A percentile compares a stretch with the other conserved stretches of the same genome.
Evolutionary conservation across 441 rosid species (phyloP).

Genomic region (Populus tomentosa): DNA sequence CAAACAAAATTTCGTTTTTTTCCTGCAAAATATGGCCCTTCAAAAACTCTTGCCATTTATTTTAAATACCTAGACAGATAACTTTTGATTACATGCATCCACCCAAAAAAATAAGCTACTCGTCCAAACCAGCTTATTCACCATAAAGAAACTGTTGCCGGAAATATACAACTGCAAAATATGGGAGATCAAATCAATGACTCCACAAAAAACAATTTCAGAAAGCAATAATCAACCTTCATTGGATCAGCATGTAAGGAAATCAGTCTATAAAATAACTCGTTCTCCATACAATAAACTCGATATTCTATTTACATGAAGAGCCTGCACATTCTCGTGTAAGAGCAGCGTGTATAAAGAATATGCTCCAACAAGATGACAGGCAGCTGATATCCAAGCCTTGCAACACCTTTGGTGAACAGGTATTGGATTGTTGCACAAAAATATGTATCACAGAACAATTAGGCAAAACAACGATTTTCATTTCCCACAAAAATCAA

Average conservation of each 20-base stretch:
- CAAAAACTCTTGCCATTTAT: constrained; percentile 8
- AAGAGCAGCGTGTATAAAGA: constrained; percentile 7
- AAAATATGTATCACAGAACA: background rate
- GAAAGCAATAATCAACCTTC: background rate
- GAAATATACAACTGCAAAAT: constrained; percentile 42
- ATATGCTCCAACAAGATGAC: background rate
- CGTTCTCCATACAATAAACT: constrained; percentile 25
- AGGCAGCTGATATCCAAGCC: background rate
- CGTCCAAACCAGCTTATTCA: constrained; percentile 2
- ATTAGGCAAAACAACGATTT: background rate
- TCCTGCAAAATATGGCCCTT: constrained; percentile 7
- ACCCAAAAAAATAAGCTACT: background rate
- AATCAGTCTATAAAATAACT: constrained; percentile 11
- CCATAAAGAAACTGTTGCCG: constrained; percentile 23
- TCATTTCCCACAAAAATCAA: background rate
- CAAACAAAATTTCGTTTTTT: background rate
- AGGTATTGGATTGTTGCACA: constrained; percentile 1
- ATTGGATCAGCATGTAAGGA: background rate
- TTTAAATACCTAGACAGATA: background rate
- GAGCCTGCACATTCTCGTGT: constrained; percentile 31
- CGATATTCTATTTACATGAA: constrained; percentile 39
- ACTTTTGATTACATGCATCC: constrained; percentile 4
- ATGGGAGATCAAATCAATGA: constrained; percentile 15
- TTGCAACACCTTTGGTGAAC: constrained; percentile 18
- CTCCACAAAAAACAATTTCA: background rate